Conservation (phyloP, 108 stramenopile genomes). For the Poteriospumella lacustris region DNA sequence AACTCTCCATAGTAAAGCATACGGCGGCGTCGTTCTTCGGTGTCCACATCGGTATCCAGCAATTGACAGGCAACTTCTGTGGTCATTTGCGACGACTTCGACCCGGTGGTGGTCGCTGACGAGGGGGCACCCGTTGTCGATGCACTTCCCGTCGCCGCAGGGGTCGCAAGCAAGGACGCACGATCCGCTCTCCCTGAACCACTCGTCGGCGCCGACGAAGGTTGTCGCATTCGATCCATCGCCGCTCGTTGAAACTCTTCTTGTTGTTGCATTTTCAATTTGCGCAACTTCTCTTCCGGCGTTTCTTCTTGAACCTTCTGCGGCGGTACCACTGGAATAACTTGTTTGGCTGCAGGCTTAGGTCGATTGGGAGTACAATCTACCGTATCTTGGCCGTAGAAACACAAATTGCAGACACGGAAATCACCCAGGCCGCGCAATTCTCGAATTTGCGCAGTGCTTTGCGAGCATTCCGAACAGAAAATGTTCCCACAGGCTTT, state of each 20-base stretch:
- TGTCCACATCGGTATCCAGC: no score
- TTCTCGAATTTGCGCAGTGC: background rate
- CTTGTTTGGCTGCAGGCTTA: background rate
- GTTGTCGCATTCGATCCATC: background rate
- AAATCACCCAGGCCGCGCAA: background rate
- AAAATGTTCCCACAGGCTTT: conserved; percentile 6
- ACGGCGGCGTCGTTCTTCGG: no score
- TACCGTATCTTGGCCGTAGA: background rate
- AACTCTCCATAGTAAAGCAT: background rate
- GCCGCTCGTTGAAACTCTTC: background rate
- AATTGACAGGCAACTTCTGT: no score
- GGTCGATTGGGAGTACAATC: background rate
- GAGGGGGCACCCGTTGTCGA: no score
- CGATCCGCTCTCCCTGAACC: no score
- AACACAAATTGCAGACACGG: background rate
- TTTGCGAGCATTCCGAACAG: background rate
- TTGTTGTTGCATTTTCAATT: background rate
- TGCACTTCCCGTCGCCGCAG: no score
- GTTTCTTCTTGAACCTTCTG: background rate
- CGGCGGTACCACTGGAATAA: background rate
- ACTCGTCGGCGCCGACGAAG: no score
- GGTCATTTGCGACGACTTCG: no score
- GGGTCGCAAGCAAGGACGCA: no score
- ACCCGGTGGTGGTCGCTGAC: no score
- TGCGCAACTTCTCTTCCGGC: background rate